These are phyloP conservation scores for Tulasnella sp. DNA, from an alignment of 768 basidiomycete genomes.

Conservation along the genomic window DNA sequence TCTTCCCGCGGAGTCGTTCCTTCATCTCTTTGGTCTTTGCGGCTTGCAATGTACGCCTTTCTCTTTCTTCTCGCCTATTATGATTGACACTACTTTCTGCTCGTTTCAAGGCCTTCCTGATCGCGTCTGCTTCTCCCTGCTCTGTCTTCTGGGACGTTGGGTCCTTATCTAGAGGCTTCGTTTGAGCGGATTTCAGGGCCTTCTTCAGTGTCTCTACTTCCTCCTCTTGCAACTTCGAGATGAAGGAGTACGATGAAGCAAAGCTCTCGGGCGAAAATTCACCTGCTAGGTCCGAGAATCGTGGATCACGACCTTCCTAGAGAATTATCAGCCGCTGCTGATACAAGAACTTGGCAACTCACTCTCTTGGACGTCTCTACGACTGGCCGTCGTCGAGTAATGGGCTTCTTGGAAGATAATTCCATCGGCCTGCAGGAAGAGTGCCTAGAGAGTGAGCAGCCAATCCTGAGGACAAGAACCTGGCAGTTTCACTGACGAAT, in stretches of 20 bases:
- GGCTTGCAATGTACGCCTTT: slow-evolving; percentile 48
- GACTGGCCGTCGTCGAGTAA: slow-evolving; percentile 55
- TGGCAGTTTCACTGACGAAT: slow-evolving; percentile 50
- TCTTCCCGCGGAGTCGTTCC: slow-evolving; percentile 65
- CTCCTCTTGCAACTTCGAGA: slow-evolving; percentile 45
- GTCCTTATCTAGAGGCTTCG: too few relatives aligned
- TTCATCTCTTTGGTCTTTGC: slow-evolving; percentile 45
- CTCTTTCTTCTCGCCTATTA: slow-evolving; percentile 54
- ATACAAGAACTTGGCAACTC: slow-evolving; percentile 22
- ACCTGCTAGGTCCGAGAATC: slow-evolving; percentile 66
- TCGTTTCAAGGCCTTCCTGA: slow-evolving; percentile 52
- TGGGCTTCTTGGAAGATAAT: slow-evolving; percentile 72
- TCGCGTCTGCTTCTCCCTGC: slow-evolving; percentile 55
- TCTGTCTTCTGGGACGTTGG: slow-evolving; percentile 45
- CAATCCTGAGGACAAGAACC: not conserved
- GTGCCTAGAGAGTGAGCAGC: not conserved
- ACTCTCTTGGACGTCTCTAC: slow-evolving; percentile 57
- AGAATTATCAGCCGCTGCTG: not conserved
- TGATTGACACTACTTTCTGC: slow-evolving; percentile 65
- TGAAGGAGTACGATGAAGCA: slow-evolving; percentile 58
- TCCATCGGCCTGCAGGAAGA: slow-evolving; percentile 56
- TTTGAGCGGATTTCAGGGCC: too few relatives aligned
- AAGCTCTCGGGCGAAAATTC: slow-evolving; percentile 53
- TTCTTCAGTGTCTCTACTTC: slow-evolving; percentile 42
- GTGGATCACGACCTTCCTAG: slow-evolving; percentile 73